Base-by-base conservation (phyloP, 805 yeast genomes). In the Candida manassasensis region DNA sequence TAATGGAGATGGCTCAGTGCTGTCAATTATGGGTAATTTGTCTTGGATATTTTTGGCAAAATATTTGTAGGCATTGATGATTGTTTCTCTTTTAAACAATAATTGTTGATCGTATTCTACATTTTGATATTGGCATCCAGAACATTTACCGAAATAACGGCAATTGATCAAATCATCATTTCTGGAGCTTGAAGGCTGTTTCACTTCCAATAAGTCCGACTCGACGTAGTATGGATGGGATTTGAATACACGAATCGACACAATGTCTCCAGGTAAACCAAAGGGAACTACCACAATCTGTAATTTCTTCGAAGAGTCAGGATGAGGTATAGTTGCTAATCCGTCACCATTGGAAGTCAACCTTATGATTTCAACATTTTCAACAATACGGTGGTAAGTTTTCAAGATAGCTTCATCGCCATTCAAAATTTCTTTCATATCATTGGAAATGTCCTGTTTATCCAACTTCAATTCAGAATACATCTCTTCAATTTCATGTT, bases 41-140 rank as follows among this genome's bases (percentile, higher is more conserved):
- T 55, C 46, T 1, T 66, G 47, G 35, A 83, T 62, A 2, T 60
- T 57, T 9, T 85, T 82, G 1, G 90, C 87, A 53, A 86, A 81
- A 55, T 71, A 83, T 40, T 75, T 73, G 61, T 78, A 93, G 1
- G 98, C 98, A 50, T 85, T 84, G 16, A 57, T 70, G 18, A 93
- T 83, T 2, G 94, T 88, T 18, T 76, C 63, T 41, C 76, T 72
- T 56, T 93, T 93, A 52, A 84, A 70, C 34, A 59, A 62, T 35
- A 93, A 66, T 61, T 90, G 97, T 27, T 79, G 69, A 1, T 70
- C 71, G 55, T 93, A 93, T 2, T 74, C 68, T 21, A 88, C 63
- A 56, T 78, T 78, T 55, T 93, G 97, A 54, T 79, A 87, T 61
- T 93, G 97, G 57, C 97, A 89, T 3, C 97, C 97, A 1, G 95